A percentile compares a stretch with the other conserved stretches of the same genome.
phyloP scores from a whole-genome alignment of 2,329 filamentous ascomycete genomes.

The Aspergillus thermomutatus region DNA sequence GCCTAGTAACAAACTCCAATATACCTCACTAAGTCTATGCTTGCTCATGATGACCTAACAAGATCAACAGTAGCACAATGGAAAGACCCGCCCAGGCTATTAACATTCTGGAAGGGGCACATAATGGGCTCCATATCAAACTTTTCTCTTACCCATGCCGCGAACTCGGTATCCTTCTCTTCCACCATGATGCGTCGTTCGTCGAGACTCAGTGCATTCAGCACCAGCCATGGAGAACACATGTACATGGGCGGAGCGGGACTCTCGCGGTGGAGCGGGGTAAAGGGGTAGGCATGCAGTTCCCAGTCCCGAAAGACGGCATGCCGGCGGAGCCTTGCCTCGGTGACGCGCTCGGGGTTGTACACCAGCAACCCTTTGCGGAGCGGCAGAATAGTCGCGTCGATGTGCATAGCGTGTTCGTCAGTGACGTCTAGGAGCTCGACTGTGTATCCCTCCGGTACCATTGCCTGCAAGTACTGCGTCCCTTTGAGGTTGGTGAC shows the following conservation, averaged over 20 bases:
- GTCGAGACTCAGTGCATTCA: slow-evolving; percentile 20
- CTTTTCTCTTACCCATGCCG: slow-evolving; percentile 4
- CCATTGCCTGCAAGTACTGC: slow-evolving; percentile 22
- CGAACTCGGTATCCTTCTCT: slow-evolving; percentile 17
- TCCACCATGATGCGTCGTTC: slow-evolving; percentile 26
- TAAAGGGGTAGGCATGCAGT: slow-evolving; percentile 21
- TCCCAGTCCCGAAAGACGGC: slow-evolving; percentile 27
- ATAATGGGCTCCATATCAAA: slow-evolving; percentile 18
- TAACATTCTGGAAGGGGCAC: slow-evolving; percentile 30
- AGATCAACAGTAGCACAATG: slow-evolving; percentile 29
- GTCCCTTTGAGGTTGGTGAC: slow-evolving; percentile 33
- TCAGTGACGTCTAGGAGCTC: slow-evolving; percentile 26
- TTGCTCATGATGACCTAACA: neutral
- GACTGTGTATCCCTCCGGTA: slow-evolving; percentile 27
- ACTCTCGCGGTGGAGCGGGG: slow-evolving; percentile 8
- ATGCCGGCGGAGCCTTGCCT: slow-evolving; percentile 19
- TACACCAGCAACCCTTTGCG: slow-evolving; percentile 26
- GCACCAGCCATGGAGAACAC: slow-evolving; percentile 21
- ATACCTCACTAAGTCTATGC: no score
- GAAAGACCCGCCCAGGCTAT: slow-evolving; percentile 32
- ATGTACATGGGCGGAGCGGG: slow-evolving; percentile 24
- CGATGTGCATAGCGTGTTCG: slow-evolving; percentile 31
- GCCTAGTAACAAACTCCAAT: no score
- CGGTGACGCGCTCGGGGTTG: slow-evolving; percentile 22
- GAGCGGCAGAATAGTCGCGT: slow-evolving; percentile 29